These are phyloP conservation scores for Phytophthora gonapodyides DNA, from an alignment of 352 stramenopile species.

Conservation along the genomic window DNA sequence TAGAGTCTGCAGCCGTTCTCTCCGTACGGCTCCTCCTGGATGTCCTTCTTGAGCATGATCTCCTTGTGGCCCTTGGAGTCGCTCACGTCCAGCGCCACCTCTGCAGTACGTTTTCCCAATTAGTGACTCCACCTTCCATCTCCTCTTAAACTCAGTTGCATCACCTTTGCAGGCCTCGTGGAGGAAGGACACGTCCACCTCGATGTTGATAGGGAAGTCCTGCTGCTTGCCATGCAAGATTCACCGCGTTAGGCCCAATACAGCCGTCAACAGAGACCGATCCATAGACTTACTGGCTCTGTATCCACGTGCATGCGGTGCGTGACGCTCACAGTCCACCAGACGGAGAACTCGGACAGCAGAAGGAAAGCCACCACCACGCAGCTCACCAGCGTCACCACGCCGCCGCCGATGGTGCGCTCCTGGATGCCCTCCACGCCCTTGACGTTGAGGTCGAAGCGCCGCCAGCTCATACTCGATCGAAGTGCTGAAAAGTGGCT, in stretches of 20 bases:
- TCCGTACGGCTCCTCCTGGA: slow-evolving; percentile 62
- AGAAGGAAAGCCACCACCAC: slow-evolving; percentile 73
- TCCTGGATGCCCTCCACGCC: slow-evolving; percentile 90
- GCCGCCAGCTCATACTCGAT: slow-evolving; percentile 60
- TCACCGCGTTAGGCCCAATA: slow-evolving; percentile 15
- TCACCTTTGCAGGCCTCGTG: slow-evolving; percentile 78
- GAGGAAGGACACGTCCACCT: slow-evolving; percentile 85
- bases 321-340: slow-evolving; percentile 83
- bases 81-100: slow-evolving; percentile 85
- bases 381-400: slow-evolving; percentile 85
- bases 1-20: slow-evolving; percentile 78
- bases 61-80: slow-evolving; percentile 87
- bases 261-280: neutral
- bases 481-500: slow-evolving; percentile 8
- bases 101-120: slow-evolving; percentile 28
- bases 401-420: slow-evolving; percentile 79
- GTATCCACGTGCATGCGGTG: slow-evolving; percentile 91
- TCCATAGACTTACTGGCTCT: slow-evolving; percentile 53
- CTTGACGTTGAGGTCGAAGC: slow-evolving; percentile 90
- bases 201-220: slow-evolving; percentile 76
- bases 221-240: slow-evolving; percentile 56
- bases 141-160: neutral
- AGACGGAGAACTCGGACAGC: slow-evolving; percentile 85
- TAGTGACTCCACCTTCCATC: no score
- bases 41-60: slow-evolving; percentile 69